These are phyloP conservation scores for Rhodamnia rubescens DNA, from an alignment of 345 rosid species.

Conservation along the genomic window DNA sequence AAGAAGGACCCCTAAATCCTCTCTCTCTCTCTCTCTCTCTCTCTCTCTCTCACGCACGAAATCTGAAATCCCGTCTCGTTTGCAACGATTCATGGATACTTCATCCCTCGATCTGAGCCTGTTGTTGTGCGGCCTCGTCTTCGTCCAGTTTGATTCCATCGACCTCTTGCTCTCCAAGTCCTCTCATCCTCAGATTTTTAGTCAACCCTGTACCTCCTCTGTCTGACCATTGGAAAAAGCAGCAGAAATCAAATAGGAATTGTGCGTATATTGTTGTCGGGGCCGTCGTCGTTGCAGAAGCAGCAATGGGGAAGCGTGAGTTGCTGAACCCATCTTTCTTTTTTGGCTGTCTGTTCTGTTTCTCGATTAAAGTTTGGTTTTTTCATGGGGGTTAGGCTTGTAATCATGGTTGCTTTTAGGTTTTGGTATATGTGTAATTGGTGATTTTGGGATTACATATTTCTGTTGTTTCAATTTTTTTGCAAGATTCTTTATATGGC, in stretches of 20 bases:
- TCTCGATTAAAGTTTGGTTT: not conserved
- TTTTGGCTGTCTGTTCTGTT: not conserved
- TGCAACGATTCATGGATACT: slow-evolving; percentile 48
- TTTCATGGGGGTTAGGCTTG: not conserved
- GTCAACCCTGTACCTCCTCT: slow-evolving; percentile 17
- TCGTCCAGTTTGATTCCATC: slow-evolving; percentile 12
- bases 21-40: not conserved
- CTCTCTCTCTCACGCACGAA: no score
- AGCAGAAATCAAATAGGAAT: not conserved
- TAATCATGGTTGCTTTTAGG: not conserved
- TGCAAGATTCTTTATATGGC: not conserved
- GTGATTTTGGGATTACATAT: not conserved
- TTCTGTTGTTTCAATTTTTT: not conserved
- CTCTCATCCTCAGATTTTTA: slow-evolving; percentile 16
- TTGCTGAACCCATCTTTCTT: not conserved
- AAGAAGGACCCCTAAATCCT: not conserved
- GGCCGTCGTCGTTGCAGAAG: not conserved
- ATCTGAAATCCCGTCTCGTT: not conserved
- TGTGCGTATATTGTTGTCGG: not conserved
- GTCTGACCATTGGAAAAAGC: slow-evolving; percentile 6
- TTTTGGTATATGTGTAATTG: not conserved
- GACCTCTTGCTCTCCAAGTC: slow-evolving; percentile 9
- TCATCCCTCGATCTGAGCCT: slow-evolving; percentile 21
- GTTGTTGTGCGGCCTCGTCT: slow-evolving; percentile 10
- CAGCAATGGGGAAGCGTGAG: slow-evolving; percentile 75